Conservation (phyloP, 371 early-diverging fungal species). For the Synchytrium microbalum region DNA sequence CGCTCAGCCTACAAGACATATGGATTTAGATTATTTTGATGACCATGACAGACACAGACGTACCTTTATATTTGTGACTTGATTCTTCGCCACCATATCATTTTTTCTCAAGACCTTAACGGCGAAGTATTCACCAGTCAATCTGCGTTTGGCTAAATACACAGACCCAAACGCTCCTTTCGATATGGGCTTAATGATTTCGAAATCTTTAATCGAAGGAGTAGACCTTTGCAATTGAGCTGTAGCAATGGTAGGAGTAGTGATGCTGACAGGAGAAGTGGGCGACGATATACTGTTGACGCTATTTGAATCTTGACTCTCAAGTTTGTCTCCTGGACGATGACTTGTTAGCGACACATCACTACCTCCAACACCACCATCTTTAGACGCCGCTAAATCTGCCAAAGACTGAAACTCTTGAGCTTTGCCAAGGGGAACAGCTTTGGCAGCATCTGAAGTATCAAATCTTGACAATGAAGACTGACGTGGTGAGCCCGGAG, state of each 20-base stretch:
- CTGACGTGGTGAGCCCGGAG: not conserved
- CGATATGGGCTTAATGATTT: conserved; percentile 85
- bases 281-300: not conserved
- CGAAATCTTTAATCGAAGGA: conserved; percentile 82
- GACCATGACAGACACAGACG: not conserved
- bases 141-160: conserved; percentile 72
- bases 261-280: conserved; percentile 2
- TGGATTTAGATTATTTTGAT: not conserved
- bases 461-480: not conserved
- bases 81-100: conserved; percentile 89
- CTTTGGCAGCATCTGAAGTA: not conserved
- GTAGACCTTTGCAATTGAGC: conserved; percentile 2
- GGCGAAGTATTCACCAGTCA: conserved; percentile 81
- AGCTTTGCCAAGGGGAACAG: not conserved
- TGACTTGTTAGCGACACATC: not conserved
- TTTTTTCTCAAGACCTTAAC: conserved; percentile 84
- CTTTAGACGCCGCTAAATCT: not conserved
- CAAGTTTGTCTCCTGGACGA: no score
- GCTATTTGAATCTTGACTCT: not conserved
- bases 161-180: conserved; percentile 91
- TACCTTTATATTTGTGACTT: conserved; percentile 75
- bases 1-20: conserved; percentile 50
- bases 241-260: conserved; percentile 3
- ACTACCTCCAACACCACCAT: no score
- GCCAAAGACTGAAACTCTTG: not conserved